Base-by-base conservation (phyloP, 2,329 filamentous ascomycete genomes). In the Keithomyces neogunnii region DNA sequence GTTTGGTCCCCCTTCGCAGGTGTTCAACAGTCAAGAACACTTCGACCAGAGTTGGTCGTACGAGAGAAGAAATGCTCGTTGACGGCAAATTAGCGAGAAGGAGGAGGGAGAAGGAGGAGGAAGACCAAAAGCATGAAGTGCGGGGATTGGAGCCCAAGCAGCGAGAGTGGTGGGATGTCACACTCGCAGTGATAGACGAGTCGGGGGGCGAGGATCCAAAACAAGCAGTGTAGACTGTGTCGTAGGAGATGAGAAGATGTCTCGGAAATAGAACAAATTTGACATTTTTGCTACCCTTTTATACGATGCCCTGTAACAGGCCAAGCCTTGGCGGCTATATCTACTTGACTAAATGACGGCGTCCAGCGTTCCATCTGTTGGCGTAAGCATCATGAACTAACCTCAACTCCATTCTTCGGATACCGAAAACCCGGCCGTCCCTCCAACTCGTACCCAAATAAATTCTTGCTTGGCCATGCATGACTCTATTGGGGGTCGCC, bases 41-140 rank as follows among this genome's bases (percentile, higher is more conserved):
- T 1, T 51, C 56, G 32, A 56, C 55, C 40, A 55, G 55, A 45
- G 68, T 59, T 1, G 77, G 77, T 10, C 69, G 73, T 40, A 76
- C 74, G 6, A 65, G 74, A 47, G 76, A 80, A 53, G 76, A 81
- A 58, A 73, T 78, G 71, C 66, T 71, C 9, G 65, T 75, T 44
- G 77, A 81, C 51, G 73, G 74, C 2, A 64, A 69, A 52, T 65
- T 70, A 19, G 77, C 78, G 8, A 70, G 75, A 51, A 61, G 64
- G 51, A 66, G 79, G 44, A 66, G 78, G 33, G 71, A 77, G 5
- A 68, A 69, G 53, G 79, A 81, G 59, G 59, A 70, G 31, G 66
- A 63, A 4, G 66, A 69, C 54, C 60, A 69, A 60, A 58, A 63
- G 13, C 55, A 63, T 57, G 45, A 56, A 8, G 51, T 51, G 11